Evolutionary conservation across 106 monocot species (phyloP).

Genomic region (Gastrodia elata): DNA sequence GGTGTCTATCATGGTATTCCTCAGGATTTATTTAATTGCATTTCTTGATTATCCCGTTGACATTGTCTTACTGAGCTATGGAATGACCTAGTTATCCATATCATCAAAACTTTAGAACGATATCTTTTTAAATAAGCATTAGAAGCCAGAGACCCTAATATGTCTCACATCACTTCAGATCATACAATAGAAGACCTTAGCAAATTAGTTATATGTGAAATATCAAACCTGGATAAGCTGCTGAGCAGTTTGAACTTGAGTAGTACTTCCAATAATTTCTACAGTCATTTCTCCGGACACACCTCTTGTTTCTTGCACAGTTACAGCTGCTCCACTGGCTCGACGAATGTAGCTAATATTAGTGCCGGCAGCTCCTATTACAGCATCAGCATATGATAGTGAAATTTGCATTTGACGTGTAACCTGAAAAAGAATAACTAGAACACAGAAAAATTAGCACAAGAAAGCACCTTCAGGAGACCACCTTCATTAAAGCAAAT

Average conservation of each 20-base stretch:
- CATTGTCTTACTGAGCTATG: too few relatives aligned
- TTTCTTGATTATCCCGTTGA: too few relatives aligned
- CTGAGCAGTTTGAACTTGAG: slow-evolving; percentile 85
- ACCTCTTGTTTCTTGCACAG: slow-evolving; percentile 82
- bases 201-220: neutral
- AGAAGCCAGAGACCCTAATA: too few relatives aligned
- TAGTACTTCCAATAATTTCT: slow-evolving; percentile 67
- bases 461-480: too few relatives aligned
- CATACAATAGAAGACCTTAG: neutral
- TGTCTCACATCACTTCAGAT: neutral
- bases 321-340: slow-evolving; percentile 84
- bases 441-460: too few relatives aligned
- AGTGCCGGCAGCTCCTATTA: slow-evolving; percentile 77
- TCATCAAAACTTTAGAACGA: too few relatives aligned
- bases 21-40: too few relatives aligned
- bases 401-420: slow-evolving; percentile 90
- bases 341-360: slow-evolving; percentile 93
- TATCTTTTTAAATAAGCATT: too few relatives aligned
- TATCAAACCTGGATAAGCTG: slow-evolving; percentile 65
- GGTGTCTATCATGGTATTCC: too few relatives aligned
- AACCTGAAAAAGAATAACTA: slow-evolving; percentile 31
- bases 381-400: slow-evolving; percentile 86
- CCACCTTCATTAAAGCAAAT: too few relatives aligned
- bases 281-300: slow-evolving; percentile 94
- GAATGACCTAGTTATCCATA: too few relatives aligned